Evolutionary conservation across 1,284 basidiomycete species (phyloP).

Genomic region (Lignosus rhinocerotis): DNA sequence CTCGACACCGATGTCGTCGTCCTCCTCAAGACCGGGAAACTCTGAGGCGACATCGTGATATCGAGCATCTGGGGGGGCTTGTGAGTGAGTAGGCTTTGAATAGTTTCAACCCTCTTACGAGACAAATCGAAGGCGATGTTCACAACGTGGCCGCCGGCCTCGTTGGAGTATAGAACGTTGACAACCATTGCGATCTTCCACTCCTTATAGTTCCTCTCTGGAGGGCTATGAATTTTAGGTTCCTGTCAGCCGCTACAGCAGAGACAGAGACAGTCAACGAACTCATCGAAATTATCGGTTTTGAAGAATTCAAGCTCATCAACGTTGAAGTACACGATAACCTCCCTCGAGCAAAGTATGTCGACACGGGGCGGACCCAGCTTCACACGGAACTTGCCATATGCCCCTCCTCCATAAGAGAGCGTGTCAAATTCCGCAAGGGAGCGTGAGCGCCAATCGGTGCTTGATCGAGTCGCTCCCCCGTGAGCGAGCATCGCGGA

Average conservation of each 20-base stretch:
- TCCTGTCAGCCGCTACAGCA: background rate
- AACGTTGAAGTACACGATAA: slow-evolving; percentile 33
- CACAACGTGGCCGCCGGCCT: slow-evolving; percentile 24
- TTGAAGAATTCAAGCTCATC: slow-evolving; percentile 32
- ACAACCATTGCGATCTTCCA: slow-evolving; percentile 36
- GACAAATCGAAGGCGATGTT: slow-evolving; percentile 28
- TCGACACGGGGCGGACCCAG: slow-evolving; percentile 33
- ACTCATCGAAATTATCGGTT: slow-evolving; percentile 27
- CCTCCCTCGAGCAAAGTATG: slow-evolving; percentile 35
- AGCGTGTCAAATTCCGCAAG: slow-evolving; percentile 31
- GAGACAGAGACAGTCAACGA: background rate
- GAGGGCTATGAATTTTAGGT: slow-evolving; percentile 9
- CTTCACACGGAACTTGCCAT: slow-evolving; percentile 28
- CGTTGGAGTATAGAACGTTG: slow-evolving; percentile 26
- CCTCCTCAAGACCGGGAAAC: slow-evolving; percentile 25
- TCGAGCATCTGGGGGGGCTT: slow-evolving; percentile 26
- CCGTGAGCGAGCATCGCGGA: slow-evolving; percentile 29
- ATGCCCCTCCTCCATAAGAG: slow-evolving; percentile 9
- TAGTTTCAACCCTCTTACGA: slow-evolving; percentile 22
- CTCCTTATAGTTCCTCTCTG: slow-evolving; percentile 17
- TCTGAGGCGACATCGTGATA: slow-evolving; percentile 30
- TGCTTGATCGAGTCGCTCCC: background rate
- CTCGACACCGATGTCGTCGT: slow-evolving; percentile 19
- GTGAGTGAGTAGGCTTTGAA: background rate
- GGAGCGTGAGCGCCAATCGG: slow-evolving; percentile 20